Conservation (phyloP, 192 early-diverging fungal species). For the Martensiomyces pterosporus region DNA sequence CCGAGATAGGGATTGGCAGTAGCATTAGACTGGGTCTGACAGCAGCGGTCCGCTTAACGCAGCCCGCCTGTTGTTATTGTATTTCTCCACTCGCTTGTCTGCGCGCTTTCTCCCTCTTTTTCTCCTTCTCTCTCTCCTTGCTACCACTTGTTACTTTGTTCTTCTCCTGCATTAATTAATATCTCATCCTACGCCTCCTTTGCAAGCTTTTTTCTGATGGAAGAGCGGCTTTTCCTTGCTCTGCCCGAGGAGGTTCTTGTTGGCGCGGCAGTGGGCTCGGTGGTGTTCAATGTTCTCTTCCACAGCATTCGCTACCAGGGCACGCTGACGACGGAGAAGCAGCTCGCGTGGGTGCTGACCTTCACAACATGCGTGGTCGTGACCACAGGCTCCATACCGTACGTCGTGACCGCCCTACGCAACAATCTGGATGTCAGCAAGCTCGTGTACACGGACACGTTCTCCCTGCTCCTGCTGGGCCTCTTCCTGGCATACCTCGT, state of each 20-base stretch:
- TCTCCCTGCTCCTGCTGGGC: conserved; percentile 37
- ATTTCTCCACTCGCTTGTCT: no score
- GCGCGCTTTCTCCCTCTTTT: no score
- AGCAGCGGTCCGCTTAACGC: no score
- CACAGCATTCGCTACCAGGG: conserved; percentile 6
- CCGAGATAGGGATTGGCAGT: no score
- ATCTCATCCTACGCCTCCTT: no score
- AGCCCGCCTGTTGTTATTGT: no score
- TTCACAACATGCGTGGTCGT: conserved; percentile 25
- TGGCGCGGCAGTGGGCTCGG: conserved; percentile 16
- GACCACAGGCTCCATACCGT: conserved; percentile 27
- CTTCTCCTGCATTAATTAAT: no score
- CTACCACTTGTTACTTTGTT: no score
- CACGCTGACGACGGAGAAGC: conserved; percentile 28
- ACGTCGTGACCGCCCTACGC: conserved; percentile 16
- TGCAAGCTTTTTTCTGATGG: neutral
- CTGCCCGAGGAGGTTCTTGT: conserved; percentile 12
- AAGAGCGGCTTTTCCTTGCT: neutral
- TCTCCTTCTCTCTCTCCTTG: no score
- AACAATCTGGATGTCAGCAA: conserved; percentile 10
- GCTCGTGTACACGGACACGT: conserved; percentile 23
- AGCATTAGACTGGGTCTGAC: no score
- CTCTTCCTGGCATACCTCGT: conserved; percentile 56
- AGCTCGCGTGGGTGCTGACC: conserved; percentile 53
- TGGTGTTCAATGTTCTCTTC: conserved; percentile 24